Evolutionary conservation across 257 asterid species (phyloP).

Genomic region (Coffea eugenioides): DNA sequence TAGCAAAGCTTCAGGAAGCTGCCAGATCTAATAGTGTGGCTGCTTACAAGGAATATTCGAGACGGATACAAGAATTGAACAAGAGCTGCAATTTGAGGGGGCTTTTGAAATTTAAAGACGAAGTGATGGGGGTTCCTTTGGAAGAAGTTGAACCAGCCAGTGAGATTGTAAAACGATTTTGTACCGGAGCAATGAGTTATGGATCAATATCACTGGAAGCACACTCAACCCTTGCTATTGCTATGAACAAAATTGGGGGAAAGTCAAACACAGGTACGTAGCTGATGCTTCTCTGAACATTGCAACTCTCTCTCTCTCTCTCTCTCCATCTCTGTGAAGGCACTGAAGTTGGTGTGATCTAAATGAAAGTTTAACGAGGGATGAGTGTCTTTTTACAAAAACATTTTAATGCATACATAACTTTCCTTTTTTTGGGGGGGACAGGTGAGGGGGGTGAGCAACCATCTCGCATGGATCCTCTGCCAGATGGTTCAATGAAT

Average conservation of each 20-base stretch:
- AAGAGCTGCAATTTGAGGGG: slow-evolving; percentile 94
- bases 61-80: slow-evolving; percentile 75
- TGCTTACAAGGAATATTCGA: slow-evolving; percentile 93
- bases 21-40: slow-evolving; percentile 83
- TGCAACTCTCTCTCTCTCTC: neutral
- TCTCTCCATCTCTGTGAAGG: neutral
- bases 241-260: slow-evolving; percentile 95
- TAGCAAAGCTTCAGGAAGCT: slow-evolving; percentile 94
- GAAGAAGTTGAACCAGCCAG: slow-evolving; percentile 93
- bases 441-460: slow-evolving; percentile 99
- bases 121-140: slow-evolving; percentile 57
- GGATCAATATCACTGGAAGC: slow-evolving; percentile 98
- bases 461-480: slow-evolving; percentile 97
- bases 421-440: neutral
- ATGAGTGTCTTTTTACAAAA: neutral
- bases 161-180: slow-evolving; percentile 89
- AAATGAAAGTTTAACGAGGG: neutral
- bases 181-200: slow-evolving; percentile 99
- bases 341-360: neutral
- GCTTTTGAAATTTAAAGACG: slow-evolving; percentile 84
- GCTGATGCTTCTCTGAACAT: neutral
- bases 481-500: slow-evolving; percentile 82
- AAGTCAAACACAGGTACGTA: slow-evolving; percentile 83
- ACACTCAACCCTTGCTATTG: slow-evolving; percentile 88
- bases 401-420: neutral